phyloP scores from a whole-genome alignment of 2,329 filamentous ascomycete species.

The Fusarium udum region DNA sequence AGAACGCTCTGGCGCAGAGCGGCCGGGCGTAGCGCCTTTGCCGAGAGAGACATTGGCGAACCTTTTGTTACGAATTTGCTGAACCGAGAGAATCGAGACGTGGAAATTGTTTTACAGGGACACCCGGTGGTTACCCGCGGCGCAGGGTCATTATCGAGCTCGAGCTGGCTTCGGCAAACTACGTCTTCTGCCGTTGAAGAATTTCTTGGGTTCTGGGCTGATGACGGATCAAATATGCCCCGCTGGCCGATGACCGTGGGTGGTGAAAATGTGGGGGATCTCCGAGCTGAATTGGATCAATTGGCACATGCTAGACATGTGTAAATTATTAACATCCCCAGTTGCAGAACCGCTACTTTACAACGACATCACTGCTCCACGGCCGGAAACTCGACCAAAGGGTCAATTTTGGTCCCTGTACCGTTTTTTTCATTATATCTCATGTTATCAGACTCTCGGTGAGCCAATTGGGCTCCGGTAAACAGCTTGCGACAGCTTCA shows the following conservation, averaged over 20 bases:
- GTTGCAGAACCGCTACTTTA: conserved; percentile 3
- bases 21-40: conserved; percentile 37
- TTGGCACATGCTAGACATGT: conserved; percentile 23
- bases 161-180: conserved; percentile 7
- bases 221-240: conserved; percentile 37
- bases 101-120: conserved; percentile 1
- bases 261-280: conserved; percentile 5
- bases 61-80: not conserved
- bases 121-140: conserved; percentile 38
- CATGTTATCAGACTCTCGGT: conserved; percentile 40
- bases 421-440: not conserved
- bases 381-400: not conserved
- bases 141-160: conserved; percentile 41
- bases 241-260: not conserved
- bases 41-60: conserved; percentile 31
- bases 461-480: conserved; percentile 45
- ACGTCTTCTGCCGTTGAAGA: conserved; percentile 27
- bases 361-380: not conserved
- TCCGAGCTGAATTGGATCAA: accelerated
- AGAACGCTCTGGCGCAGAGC: conserved; percentile 33
- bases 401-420: not conserved
- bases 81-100: not conserved
- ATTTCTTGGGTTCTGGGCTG: conserved; percentile 40
- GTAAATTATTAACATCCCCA: conserved; percentile 3
- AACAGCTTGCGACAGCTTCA: conserved; percentile 17